These are phyloP conservation scores for Funneliformis caledonium DNA, from an alignment of 371 early-diverging fungal species.

Conservation along the genomic window DNA sequence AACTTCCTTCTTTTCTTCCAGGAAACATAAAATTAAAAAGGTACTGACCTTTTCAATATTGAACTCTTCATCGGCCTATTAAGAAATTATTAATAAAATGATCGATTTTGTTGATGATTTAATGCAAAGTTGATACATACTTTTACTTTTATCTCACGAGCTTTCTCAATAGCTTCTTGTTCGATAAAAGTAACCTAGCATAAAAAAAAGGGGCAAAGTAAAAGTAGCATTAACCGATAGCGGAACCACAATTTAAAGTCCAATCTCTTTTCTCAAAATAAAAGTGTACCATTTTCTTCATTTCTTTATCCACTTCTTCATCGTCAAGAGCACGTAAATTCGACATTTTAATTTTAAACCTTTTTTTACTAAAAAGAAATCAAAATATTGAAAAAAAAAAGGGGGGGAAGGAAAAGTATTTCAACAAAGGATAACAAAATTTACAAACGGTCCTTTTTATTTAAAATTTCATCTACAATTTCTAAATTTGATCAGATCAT, in stretches of 20 bases:
- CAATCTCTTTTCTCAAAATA: not conserved
- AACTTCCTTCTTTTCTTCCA: not conserved
- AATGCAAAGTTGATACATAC: slow-evolving; percentile 48
- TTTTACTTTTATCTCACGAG: slow-evolving; percentile 97
- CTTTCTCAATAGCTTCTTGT: slow-evolving; percentile 98
- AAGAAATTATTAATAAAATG: not conserved
- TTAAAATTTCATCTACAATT: too few relatives aligned
- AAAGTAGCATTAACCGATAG: too few relatives aligned
- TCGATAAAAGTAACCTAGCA: slow-evolving; percentile 90
- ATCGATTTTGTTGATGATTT: not conserved
- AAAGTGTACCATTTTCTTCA: slow-evolving; percentile 81
- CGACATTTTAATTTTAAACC: slow-evolving; percentile 45
- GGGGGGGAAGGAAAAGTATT: not conserved
- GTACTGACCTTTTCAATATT: slow-evolving; percentile 92
- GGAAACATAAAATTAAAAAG: not conserved
- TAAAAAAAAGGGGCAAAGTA: not conserved
- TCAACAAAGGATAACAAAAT: not conserved
- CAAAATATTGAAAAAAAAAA: not conserved
- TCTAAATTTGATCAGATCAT: not conserved
- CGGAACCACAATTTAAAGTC: not conserved
- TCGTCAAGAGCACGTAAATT: slow-evolving; percentile 81
- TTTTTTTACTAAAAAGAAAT: not conserved
- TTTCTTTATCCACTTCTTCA: slow-evolving; percentile 87
- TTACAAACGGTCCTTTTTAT: not conserved
- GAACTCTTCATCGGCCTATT: slow-evolving; percentile 95